Conservation (phyloP, 345 rosid genomes). For the Mallotus nudiflorus region DNA sequence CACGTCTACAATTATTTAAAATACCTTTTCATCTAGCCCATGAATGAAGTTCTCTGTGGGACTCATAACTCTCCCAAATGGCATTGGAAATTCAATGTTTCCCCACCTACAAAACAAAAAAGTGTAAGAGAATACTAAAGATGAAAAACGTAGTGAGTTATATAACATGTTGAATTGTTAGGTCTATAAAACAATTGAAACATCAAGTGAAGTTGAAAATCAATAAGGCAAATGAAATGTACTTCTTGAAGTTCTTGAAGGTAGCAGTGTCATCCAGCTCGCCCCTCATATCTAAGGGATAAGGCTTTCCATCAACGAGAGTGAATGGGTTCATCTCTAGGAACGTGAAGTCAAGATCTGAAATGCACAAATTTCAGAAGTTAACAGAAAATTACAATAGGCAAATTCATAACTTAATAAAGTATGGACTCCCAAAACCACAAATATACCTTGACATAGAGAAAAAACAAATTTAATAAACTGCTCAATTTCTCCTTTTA, state of each 20-base stretch:
- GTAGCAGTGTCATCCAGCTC: conserved; percentile 98
- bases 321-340: conserved; percentile 99
- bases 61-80: conserved; percentile 96
- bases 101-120: conserved; percentile 71
- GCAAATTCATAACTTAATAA: not conserved
- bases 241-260: conserved; percentile 97
- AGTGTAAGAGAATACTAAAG: conserved; percentile 18
- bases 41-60: conserved; percentile 84
- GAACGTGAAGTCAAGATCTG: conserved; percentile 97
- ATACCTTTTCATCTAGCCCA: conserved; percentile 94
- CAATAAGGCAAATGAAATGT: conserved; percentile 16
- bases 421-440: not conserved
- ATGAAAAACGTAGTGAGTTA: not conserved
- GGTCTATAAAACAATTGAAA: not conserved
- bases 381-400: conserved; percentile 18
- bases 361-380: conserved; percentile 4
- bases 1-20: conserved; percentile 3
- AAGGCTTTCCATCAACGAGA: conserved; percentile 86
- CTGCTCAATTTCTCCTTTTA: conserved; percentile 54
- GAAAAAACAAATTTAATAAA: conserved; percentile 60
- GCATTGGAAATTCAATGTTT: conserved; percentile 82
- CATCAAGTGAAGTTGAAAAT: not conserved
- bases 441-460: conserved; percentile 69
- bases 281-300: conserved; percentile 98
- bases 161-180: conserved; percentile 2